A percentile compares a stretch with the other conserved stretches of the same genome.
These are phyloP conservation scores for Apophysomyces variabilis DNA, from an alignment of 371 early-diverging fungal species.

Conservation along the genomic window DNA sequence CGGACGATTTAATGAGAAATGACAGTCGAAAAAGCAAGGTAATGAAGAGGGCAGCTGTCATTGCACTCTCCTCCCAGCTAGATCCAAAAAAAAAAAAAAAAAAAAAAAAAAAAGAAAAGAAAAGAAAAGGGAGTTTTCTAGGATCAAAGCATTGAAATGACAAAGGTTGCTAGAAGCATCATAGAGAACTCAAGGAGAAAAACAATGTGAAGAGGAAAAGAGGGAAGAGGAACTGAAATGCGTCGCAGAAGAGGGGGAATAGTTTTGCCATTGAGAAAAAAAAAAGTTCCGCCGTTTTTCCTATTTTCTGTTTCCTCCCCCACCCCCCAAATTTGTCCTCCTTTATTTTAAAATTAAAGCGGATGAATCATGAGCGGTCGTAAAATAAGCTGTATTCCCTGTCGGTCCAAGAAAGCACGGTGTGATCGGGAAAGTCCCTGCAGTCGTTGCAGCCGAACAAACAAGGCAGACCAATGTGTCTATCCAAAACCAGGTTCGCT, in stretches of 20 bases:
- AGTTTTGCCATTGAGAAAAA: background rate
- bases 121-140: background rate
- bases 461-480: conserved; percentile 23
- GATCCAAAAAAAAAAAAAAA: too few relatives aligned
- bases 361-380: background rate
- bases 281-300: background rate
- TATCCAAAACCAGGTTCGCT: conserved; percentile 39
- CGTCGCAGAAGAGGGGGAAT: too few relatives aligned
- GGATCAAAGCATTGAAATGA: too few relatives aligned
- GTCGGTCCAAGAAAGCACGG: conserved; percentile 6
- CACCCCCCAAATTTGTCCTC: too few relatives aligned
- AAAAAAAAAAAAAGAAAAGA: too few relatives aligned
- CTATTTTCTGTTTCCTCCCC: background rate
- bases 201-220: background rate
- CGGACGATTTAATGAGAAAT: too few relatives aligned
- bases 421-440: conserved; percentile 8
- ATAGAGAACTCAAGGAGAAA: conserved; percentile 8
- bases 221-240: too few relatives aligned
- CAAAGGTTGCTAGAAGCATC: too few relatives aligned
- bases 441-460: conserved; percentile 6
- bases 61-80: too few relatives aligned
- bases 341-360: too few relatives aligned
- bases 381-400: conserved; percentile 7
- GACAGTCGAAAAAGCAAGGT: too few relatives aligned
- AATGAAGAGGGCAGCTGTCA: too few relatives aligned